Evolutionary conservation across 768 basidiomycete species (phyloP).

Genomic region (Mycena belliarum): DNA sequence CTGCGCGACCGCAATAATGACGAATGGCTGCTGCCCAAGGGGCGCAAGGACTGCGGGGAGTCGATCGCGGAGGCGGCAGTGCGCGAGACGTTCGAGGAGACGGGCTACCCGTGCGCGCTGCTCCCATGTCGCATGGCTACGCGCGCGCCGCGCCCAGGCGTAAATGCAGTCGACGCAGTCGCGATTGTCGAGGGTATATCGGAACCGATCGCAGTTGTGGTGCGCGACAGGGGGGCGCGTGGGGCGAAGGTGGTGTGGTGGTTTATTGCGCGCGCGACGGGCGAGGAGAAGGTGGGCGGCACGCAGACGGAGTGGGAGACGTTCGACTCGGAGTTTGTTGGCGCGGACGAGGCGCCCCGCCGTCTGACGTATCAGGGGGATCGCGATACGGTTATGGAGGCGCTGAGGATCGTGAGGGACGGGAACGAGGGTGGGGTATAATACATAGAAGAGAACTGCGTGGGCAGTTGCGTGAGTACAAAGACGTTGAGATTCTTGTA

Average conservation of each 20-base stretch:
- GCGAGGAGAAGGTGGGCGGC: slow-evolving; percentile 36
- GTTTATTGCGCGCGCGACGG: slow-evolving; percentile 42
- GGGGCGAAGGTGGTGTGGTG: slow-evolving; percentile 54
- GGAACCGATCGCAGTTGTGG: slow-evolving; percentile 37
- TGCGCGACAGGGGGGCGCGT: slow-evolving; percentile 23
- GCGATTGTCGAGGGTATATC: slow-evolving; percentile 20
- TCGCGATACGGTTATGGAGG: slow-evolving; percentile 38
- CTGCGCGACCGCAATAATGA: slow-evolving; percentile 31
- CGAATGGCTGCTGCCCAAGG: slow-evolving; percentile 56
- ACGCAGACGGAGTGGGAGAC: slow-evolving; percentile 46
- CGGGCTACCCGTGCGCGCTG: slow-evolving; percentile 55
- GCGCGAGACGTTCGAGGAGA: slow-evolving; percentile 68
- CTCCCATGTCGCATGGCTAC: slow-evolving; percentile 53
- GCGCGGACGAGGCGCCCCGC: slow-evolving; percentile 35
- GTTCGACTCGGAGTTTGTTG: slow-evolving; percentile 40
- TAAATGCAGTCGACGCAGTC: slow-evolving; percentile 32
- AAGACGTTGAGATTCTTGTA: too few relatives aligned
- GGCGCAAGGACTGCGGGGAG: slow-evolving; percentile 61
- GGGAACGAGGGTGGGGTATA: slow-evolving; percentile 4
- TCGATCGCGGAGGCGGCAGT: slow-evolving; percentile 50
- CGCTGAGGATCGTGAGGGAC: slow-evolving; percentile 36
- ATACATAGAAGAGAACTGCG: too few relatives aligned
- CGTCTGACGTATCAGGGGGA: slow-evolving; percentile 40
- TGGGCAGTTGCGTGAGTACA: too few relatives aligned
- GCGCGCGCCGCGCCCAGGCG: slow-evolving; percentile 53